A percentile compares a stretch with the other conserved stretches of the same genome.
These are phyloP conservation scores for Silene uniflora DNA, from an alignment of 148 eudicot species.

Conservation along the genomic window DNA sequence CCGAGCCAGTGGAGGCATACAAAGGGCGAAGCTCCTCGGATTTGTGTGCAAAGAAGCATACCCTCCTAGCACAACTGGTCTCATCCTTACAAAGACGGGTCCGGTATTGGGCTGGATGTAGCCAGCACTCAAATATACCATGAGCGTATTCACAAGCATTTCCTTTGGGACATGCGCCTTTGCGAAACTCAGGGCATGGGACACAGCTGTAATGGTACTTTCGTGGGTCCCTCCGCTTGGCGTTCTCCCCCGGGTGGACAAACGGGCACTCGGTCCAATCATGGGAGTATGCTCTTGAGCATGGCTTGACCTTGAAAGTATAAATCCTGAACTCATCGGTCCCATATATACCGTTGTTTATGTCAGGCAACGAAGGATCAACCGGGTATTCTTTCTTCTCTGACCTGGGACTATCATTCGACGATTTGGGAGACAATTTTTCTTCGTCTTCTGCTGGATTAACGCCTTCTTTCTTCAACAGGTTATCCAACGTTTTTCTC, in stretches of 20 bases:
- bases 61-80: constrained; percentile 62
- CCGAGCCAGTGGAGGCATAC: constrained; percentile 89
- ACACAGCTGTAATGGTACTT: constrained; percentile 83
- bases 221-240: constrained; percentile 86
- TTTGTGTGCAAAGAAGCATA: constrained; percentile 93
- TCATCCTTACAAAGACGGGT: constrained; percentile 95
- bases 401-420: constrained; percentile 42
- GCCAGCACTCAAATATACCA: constrained; percentile 97
- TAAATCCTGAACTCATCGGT: constrained; percentile 94
- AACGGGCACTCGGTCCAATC: constrained; percentile 99
- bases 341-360: constrained; percentile 72
- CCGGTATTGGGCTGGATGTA: constrained; percentile 94
- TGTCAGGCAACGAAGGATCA: constrained; percentile 84
- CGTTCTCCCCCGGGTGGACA: constrained; percentile 96
- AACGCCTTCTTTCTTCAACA: constrained; percentile 39
- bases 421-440: constrained; percentile 23
- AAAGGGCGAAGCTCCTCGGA: constrained; percentile 77
- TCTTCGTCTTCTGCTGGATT: constrained; percentile 5
- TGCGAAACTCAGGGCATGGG: constrained; percentile 90
- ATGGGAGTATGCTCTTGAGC: constrained; percentile 93
- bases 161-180: constrained; percentile 67
- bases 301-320: constrained; percentile 85
- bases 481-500: constrained; percentile 46
- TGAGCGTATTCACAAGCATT: constrained; percentile 92
- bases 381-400: constrained; percentile 83